Conservation (phyloP, 371 early-diverging fungal genomes). For the Gilbertella persicaria region DNA sequence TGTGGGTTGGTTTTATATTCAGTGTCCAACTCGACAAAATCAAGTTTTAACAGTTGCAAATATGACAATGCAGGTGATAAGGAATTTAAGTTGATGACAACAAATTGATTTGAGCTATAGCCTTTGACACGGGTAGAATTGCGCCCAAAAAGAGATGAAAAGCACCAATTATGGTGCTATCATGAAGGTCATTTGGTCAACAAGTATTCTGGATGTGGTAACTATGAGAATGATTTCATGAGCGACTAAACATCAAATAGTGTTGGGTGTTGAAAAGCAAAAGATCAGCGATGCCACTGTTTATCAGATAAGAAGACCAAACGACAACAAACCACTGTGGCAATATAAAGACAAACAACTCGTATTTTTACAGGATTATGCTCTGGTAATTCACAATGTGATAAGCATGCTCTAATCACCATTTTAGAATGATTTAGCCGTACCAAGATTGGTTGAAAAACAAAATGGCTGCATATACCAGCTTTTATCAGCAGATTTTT, state of each 20-base stretch:
- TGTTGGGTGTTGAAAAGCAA: constrained; percentile 5
- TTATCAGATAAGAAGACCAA: constrained; percentile 1
- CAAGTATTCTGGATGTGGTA: constrained; percentile 26
- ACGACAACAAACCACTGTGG: constrained; percentile 3
- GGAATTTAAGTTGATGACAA: neutral
- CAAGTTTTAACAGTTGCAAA: constrained; percentile 21
- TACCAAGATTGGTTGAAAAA: constrained; percentile 14
- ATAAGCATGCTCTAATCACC: neutral
- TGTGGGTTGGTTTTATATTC: constrained; percentile 17
- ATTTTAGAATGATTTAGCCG: constrained; percentile 11
- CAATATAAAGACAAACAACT: constrained; percentile 1
- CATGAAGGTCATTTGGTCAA: constrained; percentile 20
- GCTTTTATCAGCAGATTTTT: neutral
- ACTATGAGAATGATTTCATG: neutral
- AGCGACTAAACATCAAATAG: neutral
- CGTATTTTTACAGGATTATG: constrained; percentile 3
- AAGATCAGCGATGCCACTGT: constrained; percentile 9
- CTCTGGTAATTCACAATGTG: neutral
- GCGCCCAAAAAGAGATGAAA: constrained; percentile 12
- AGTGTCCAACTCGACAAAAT: constrained; percentile 13
- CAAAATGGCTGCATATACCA: constrained; percentile 4
- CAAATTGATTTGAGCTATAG: neutral
- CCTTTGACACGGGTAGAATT: constrained; percentile 17
- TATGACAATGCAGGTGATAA: constrained; percentile 12
- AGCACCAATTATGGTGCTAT: constrained; percentile 22